phyloP scores from a whole-genome alignment of 129 eudicot species.

The Artemisia tridentata region DNA sequence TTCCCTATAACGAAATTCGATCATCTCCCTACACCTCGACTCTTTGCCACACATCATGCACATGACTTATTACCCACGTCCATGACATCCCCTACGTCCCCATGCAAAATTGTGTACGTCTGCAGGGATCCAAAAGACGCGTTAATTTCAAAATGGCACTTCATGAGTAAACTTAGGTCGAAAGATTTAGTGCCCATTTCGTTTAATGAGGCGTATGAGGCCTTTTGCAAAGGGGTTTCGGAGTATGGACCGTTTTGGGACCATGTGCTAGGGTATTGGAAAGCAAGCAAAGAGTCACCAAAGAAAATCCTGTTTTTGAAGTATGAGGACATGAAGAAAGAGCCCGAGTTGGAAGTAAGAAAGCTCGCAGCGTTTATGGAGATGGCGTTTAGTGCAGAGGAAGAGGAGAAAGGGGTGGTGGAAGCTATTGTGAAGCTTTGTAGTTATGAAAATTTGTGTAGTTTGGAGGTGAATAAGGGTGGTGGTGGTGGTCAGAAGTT shows the following conservation, averaged over 20 bases:
- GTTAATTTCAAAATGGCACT: conserved; percentile 46
- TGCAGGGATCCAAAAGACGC: conserved; percentile 60
- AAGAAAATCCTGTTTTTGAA: conserved; percentile 28
- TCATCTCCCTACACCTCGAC: conserved; percentile 24
- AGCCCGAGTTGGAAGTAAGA: conserved; percentile 15
- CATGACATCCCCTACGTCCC: conserved; percentile 16
- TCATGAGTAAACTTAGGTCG: conserved; percentile 32
- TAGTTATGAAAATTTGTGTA: conserved; percentile 32
- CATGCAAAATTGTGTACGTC: conserved; percentile 42
- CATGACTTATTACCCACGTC: conserved; percentile 33
- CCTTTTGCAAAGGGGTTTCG: conserved; percentile 31
- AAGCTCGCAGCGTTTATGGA: conserved; percentile 34
- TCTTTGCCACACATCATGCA: conserved; percentile 49
- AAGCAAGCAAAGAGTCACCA: conserved; percentile 25
- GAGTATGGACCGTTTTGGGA: conserved; percentile 39
- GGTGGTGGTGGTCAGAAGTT: conserved; percentile 20
- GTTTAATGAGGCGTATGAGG: conserved; percentile 22
- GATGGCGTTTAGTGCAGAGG: conserved; percentile 17
- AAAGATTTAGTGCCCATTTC: conserved; percentile 16
- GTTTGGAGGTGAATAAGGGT: conserved; percentile 25
- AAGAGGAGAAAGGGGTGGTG: conserved; percentile 25
- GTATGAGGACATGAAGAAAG: conserved; percentile 33
- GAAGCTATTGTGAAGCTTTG: conserved; percentile 35
- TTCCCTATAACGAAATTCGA: background rate
- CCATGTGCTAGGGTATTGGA: conserved; percentile 28